Evolutionary conservation across 2,329 filamentous ascomycete genomes (phyloP), one percentile per base, ranked within the genome.

Genomic region (Fusarium heterosporum): DNA sequence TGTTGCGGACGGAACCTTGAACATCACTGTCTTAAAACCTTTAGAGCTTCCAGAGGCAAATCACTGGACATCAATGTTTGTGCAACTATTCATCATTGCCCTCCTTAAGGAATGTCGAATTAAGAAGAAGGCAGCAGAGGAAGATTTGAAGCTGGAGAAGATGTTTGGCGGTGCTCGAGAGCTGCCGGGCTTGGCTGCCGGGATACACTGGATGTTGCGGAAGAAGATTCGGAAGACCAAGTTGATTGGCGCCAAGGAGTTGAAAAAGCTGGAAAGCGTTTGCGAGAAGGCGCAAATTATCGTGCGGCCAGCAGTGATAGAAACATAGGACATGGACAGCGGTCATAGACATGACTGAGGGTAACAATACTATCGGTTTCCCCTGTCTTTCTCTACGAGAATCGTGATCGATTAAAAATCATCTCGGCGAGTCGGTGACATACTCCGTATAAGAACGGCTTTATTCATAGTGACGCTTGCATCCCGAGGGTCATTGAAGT

Each of bases 21-120:
- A 77, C 6, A 77, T 88, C 19, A 78, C 78, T 13, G 73, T 88
- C 9, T 78, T 90, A 41, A 90, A 91, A 78, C 88, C 88, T 16
- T 84, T 98, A 42, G 93, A 96, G 67, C 87, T 97, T 52, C 86
- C 89, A 1, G 92, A 92, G 68, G 78, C 97, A 49, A 91, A 93
- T 74, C 81, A 87, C 9, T 93, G 91, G 78, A 93, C 92, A 0
- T 88, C 86, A 56, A 87, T 87, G 25, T 96, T 98, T 74, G 83
- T 94, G 43, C 93, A 97, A 77, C 82, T 96, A 9, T 79, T 97
- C 68, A 82, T 98, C 16, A 88, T 96, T 47, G 91, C 89, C 3
- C 78, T 93, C 13, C 86, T 98, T 30, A 83, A 92, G 43, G 86
- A 90, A 69, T 88, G 88, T 16, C 76, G 80, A 60, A 74, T 77